Conservation (phyloP, 2,329 filamentous ascomycete species). For the Xylaria sp. region DNA sequence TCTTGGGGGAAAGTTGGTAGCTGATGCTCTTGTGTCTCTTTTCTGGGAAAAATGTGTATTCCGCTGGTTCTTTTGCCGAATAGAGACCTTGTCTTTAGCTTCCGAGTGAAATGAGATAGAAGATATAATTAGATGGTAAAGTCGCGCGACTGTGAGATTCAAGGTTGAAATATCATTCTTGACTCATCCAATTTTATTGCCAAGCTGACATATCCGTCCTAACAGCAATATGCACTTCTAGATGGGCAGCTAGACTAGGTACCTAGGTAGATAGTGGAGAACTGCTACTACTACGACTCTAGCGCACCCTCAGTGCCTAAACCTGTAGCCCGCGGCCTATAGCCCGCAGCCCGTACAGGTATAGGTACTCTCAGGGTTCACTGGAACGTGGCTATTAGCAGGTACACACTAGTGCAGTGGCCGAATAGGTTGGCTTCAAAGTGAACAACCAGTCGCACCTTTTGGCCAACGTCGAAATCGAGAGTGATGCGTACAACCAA, state of each 20-base stretch:
- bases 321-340: too few species aligned
- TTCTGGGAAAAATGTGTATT: neutral
- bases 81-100: neutral
- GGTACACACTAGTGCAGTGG: neutral
- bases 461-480: constrained; percentile 16
- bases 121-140: neutral
- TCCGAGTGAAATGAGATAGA: neutral
- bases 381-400: neutral
- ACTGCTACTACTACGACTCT: too few species aligned
- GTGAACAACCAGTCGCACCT: neutral
- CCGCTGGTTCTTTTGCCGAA: neutral
- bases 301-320: too few species aligned
- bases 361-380: neutral
- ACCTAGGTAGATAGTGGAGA: neutral
- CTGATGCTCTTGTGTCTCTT: neutral
- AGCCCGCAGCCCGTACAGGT: too few species aligned
- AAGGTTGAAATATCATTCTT: constrained; percentile 21
- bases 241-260: neutral
- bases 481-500: constrained; percentile 6
- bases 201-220: too few species aligned
- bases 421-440: neutral
- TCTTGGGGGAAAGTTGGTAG: neutral
- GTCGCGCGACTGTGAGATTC: neutral
- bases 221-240: too few species aligned
- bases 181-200: constrained; percentile 14